Percentiles rank a stretch among this genome's conserved stretches.
These are phyloP conservation scores for Cyclocybe cylindracea DNA, from an alignment of 768 basidiomycete species.

Conservation along the genomic window DNA sequence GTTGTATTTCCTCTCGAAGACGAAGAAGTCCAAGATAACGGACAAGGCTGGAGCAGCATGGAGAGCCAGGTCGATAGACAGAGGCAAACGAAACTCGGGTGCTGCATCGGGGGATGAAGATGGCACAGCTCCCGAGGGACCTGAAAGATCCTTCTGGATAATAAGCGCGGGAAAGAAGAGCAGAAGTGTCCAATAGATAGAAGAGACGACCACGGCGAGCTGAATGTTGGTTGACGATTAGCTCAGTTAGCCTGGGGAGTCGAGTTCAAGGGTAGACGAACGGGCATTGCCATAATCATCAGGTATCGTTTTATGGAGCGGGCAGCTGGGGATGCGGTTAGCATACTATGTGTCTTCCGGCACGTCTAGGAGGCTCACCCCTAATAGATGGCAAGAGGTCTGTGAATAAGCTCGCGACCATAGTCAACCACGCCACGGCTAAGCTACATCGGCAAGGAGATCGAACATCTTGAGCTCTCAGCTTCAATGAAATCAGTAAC, in stretches of 20 bases:
- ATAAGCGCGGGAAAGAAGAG: conserved; percentile 59
- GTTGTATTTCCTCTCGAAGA: conserved; percentile 60
- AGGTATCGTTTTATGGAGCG: conserved; percentile 52
- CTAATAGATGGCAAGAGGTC: conserved; percentile 32
- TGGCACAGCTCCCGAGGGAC: conserved; percentile 15
- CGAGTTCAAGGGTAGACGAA: conserved; percentile 28
- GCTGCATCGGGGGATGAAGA: conserved; percentile 30
- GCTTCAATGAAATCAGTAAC: background rate
- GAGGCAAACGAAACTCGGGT: conserved; percentile 40
- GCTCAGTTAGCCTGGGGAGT: background rate
- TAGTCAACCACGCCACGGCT: conserved; percentile 33
- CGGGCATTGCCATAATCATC: conserved; percentile 68
- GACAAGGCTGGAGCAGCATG: conserved; percentile 64
- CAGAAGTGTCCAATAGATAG: conserved; percentile 72
- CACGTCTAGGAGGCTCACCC: conserved; percentile 16
- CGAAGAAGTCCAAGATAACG: conserved; percentile 66
- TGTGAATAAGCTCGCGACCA: conserved; percentile 31
- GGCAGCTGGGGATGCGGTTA: conserved; percentile 31
- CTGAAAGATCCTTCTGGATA: conserved; percentile 29
- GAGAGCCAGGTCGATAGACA: conserved; percentile 61
- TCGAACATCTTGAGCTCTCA: too few relatives aligned
- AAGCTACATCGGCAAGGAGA: conserved; percentile 26
- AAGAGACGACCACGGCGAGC: conserved; percentile 39
- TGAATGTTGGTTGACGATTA: conserved; percentile 6
- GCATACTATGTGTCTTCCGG: background rate